Conservation (phyloP, 768 basidiomycete species). For the Boletus rubescentipes region DNA sequence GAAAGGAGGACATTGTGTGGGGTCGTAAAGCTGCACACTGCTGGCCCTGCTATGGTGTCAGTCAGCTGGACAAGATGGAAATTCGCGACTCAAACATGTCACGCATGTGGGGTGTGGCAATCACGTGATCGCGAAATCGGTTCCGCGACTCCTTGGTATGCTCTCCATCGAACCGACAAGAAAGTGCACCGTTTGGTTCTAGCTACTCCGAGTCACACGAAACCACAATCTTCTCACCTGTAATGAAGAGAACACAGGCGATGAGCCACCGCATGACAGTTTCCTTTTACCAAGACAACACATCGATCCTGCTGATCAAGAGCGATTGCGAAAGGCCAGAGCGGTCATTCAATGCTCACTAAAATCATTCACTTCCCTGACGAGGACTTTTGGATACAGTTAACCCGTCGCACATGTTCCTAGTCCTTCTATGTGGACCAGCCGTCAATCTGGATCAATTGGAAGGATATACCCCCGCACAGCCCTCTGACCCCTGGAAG, state of each 20-base stretch:
- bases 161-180: no score
- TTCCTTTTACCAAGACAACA: neutral
- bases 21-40: constrained; percentile 2
- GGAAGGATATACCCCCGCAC: neutral
- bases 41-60: neutral
- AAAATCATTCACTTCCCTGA: neutral
- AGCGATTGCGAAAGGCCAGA: neutral
- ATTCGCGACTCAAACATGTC: constrained; percentile 29
- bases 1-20: constrained; percentile 37
- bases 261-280: neutral
- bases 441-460: neutral
- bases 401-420: neutral
- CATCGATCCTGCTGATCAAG: neutral
- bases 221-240: neutral
- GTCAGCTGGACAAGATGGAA: constrained; percentile 21
- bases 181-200: no score
- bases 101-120: constrained; percentile 8
- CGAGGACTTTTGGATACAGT: neutral
- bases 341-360: neutral
- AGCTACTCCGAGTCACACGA: neutral
- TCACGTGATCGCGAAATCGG: constrained; percentile 31
- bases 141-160: no score
- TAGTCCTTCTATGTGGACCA: neutral
- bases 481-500: neutral
- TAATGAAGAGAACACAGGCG: neutral